Evolutionary conservation across 495 filamentous ascomycete genomes (phyloP).

Genomic region (Daldinia caldariorum): DNA sequence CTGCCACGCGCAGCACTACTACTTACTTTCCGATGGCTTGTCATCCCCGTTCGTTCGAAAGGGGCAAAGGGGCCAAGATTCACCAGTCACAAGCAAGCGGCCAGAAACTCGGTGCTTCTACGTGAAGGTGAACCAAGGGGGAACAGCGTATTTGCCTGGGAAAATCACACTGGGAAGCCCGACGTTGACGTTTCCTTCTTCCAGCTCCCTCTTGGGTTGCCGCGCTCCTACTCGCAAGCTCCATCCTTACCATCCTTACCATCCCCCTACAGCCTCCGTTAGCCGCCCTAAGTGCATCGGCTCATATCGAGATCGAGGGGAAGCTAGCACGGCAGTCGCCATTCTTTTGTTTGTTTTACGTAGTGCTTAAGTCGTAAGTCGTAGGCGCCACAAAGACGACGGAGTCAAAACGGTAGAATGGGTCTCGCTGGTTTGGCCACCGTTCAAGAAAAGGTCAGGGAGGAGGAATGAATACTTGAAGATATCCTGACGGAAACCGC

Average conservation of each 20-base stretch:
- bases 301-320: slow-evolving; percentile 50
- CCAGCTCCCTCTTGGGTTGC: slow-evolving; percentile 41
- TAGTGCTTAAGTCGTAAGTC: slow-evolving; percentile 24
- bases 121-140: slow-evolving; percentile 29
- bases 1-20: slow-evolving; percentile 24
- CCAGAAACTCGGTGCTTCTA: slow-evolving; percentile 46
- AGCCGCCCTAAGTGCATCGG: slow-evolving; percentile 45
- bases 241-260: slow-evolving; percentile 40
- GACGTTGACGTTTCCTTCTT: slow-evolving; percentile 26
- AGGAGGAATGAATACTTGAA: slow-evolving; percentile 9
- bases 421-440: slow-evolving; percentile 32
- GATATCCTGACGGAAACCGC: slow-evolving; percentile 19
- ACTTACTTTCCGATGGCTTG: slow-evolving; percentile 44
- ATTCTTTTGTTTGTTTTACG: slow-evolving; percentile 31
- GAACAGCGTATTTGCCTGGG: slow-evolving; percentile 24
- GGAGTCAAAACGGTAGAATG: slow-evolving; percentile 47
- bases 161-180: slow-evolving; percentile 30
- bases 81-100: slow-evolving; percentile 44
- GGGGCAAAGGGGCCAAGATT: slow-evolving; percentile 34
- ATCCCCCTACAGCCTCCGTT: slow-evolving; percentile 45
- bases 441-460: slow-evolving; percentile 28
- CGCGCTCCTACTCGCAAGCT: slow-evolving; percentile 44
- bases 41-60: slow-evolving; percentile 40
- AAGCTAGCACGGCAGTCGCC: slow-evolving; percentile 48
- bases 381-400: slow-evolving; percentile 32